Percentiles rank a stretch among this genome's conserved stretches.
Evolutionary conservation across 306 rosid genomes (phyloP).

Genomic region (Acacia confusa): DNA sequence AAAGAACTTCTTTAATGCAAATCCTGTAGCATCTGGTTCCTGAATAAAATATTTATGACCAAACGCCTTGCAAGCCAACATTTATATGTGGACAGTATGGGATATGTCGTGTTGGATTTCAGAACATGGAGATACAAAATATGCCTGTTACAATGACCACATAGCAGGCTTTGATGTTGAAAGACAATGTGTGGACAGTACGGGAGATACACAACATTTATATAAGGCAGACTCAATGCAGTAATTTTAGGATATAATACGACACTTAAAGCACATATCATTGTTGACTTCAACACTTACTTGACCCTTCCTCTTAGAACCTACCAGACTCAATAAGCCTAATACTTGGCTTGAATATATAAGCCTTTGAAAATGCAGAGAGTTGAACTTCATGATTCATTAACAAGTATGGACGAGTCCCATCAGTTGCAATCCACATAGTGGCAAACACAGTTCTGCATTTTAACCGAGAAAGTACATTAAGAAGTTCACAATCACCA

Average conservation of each 20-base stretch:
- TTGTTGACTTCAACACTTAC: constrained; percentile 92
- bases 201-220: constrained; percentile 1
- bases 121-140: constrained; percentile 21
- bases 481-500: constrained; percentile 1
- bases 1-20: no score
- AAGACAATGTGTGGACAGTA: constrained; percentile 15
- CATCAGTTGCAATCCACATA: constrained; percentile 6
- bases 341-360: constrained; percentile 66
- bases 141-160: background rate
- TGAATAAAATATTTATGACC: no score
- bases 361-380: constrained; percentile 62
- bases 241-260: constrained; percentile 4
- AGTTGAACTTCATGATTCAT: constrained; percentile 27
- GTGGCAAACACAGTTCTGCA: constrained; percentile 20
- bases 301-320: constrained; percentile 89
- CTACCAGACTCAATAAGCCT: constrained; percentile 82
- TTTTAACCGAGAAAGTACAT: constrained; percentile 7
- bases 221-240: constrained; percentile 7
- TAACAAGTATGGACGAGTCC: background rate
- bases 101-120: background rate
- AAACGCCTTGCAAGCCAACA: no score
- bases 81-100: no score
- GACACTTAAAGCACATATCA: constrained; percentile 54
- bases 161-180: constrained; percentile 12
- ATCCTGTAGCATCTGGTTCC: no score